Conservation (phyloP, 371 early-diverging fungal species). For the Chytridiales sp. region DNA sequence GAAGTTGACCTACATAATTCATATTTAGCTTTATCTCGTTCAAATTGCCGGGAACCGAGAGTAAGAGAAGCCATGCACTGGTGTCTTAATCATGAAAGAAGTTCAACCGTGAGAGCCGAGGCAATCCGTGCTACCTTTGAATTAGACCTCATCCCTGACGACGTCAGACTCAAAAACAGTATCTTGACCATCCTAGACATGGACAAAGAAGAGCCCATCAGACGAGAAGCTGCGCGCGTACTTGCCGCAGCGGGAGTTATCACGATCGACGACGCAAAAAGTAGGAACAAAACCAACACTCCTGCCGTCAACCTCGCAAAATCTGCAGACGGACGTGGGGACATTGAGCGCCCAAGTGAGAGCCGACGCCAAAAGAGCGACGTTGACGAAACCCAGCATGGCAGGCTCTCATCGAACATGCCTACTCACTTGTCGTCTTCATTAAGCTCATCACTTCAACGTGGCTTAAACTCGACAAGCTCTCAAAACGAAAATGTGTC, state of each 20-base stretch:
- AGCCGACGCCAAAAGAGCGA: too few species aligned
- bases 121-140: conserved; percentile 33
- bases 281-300: background rate
- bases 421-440: too few species aligned
- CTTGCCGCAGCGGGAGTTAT: conserved; percentile 25
- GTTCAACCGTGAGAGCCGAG: conserved; percentile 39
- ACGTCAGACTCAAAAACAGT: conserved; percentile 30
- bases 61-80: conserved; percentile 41
- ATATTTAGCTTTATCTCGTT: background rate
- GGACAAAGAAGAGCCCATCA: conserved; percentile 33
- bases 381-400: too few species aligned
- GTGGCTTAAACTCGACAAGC: background rate
- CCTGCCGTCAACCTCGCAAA: too few species aligned
- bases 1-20: background rate
- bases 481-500: background rate
- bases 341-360: too few species aligned
- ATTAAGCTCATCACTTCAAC: background rate
- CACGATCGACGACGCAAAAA: conserved; percentile 1
- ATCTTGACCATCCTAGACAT: conserved; percentile 33
- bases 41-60: conserved; percentile 37
- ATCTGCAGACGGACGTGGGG: too few species aligned
- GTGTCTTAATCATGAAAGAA: conserved; percentile 39
- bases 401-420: too few species aligned
- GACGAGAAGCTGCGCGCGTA: conserved; percentile 38
- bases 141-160: conserved; percentile 30